Percentiles rank a stretch among this genome's conserved stretches.
These are phyloP conservation scores for Arachis monticola DNA, from an alignment of 331 rosid species.

Conservation along the genomic window DNA sequence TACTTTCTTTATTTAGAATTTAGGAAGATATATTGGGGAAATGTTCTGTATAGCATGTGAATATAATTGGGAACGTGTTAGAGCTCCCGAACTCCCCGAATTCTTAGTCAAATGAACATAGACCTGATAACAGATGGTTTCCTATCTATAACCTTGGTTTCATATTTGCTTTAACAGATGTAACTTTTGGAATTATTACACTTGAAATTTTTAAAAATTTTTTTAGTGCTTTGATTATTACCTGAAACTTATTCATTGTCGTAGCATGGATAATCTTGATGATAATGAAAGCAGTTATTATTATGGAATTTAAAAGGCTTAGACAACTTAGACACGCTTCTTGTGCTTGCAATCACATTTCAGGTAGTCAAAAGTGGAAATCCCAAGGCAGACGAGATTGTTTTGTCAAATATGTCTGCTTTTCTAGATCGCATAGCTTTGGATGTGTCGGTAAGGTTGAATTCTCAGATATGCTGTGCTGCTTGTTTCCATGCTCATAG, in stretches of 20 bases:
- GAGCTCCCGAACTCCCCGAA: too few relatives aligned
- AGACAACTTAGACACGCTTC: conserved; percentile 16
- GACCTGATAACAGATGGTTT: too few relatives aligned
- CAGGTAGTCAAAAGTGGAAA: conserved; percentile 79
- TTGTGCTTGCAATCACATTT: conserved; percentile 38
- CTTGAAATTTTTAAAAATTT: not conserved
- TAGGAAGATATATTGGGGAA: too few relatives aligned
- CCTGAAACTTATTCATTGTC: conserved; percentile 2
- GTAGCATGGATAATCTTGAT: conserved; percentile 1
- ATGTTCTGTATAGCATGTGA: too few relatives aligned
- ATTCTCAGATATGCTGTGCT: conserved; percentile 7
- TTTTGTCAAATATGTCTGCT: conserved; percentile 81
- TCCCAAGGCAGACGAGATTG: conserved; percentile 79
- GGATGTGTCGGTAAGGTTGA: conserved; percentile 80
- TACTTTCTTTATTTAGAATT: too few relatives aligned
- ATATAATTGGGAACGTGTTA: too few relatives aligned
- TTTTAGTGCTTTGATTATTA: conserved; percentile 12
- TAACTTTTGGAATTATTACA: conserved; percentile 6
- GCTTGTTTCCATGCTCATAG: not conserved
- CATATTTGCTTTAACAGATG: not conserved
- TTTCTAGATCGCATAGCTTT: conserved; percentile 74
- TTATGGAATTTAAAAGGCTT: conserved; percentile 28
- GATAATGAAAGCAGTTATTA: conserved; percentile 14
- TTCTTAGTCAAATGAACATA: too few relatives aligned
- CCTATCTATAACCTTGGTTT: not conserved